Percentiles rank a stretch among this genome's conserved stretches.
phyloP scores from a whole-genome alignment of 2,329 filamentous ascomycete species.

The Hymenoscyphus occultus region DNA sequence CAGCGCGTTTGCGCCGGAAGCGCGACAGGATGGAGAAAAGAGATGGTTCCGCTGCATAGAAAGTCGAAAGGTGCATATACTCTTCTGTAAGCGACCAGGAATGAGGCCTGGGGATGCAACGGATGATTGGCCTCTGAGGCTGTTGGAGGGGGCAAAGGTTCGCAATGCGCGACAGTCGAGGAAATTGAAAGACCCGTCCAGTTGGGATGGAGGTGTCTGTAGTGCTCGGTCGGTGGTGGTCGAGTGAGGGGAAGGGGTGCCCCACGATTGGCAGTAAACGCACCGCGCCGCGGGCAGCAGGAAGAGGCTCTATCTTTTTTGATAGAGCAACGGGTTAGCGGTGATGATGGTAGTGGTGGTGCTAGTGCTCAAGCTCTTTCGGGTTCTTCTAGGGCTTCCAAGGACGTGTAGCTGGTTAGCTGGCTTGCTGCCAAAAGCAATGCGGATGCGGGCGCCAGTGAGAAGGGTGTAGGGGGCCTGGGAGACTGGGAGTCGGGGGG shows the following conservation, averaged over 20 bases:
- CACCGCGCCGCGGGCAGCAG: slow-evolving; percentile 10
- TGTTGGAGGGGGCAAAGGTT: slow-evolving; percentile 11
- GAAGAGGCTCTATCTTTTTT: neutral
- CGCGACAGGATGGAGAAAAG: slow-evolving; percentile 17
- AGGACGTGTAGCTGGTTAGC: neutral
- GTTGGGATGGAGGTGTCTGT: slow-evolving; percentile 14
- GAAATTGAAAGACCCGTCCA: slow-evolving; percentile 10
- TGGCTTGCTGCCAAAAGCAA: slow-evolving; percentile 1
- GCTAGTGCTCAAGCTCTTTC: neutral
- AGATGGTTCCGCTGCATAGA: slow-evolving; percentile 23
- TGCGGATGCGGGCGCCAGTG: slow-evolving; percentile 1
- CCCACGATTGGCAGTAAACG: slow-evolving; percentile 11
- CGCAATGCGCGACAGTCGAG: slow-evolving; percentile 6
- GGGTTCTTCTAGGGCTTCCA: neutral
- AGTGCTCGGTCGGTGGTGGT: neutral
- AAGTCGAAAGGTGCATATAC: slow-evolving; percentile 15
- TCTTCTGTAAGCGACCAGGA: slow-evolving; percentile 15
- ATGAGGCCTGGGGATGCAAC: slow-evolving; percentile 20
- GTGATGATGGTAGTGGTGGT: neutral
- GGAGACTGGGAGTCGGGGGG: neutral
- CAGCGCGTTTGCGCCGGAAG: slow-evolving; percentile 30
- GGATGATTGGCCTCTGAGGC: slow-evolving; percentile 16
- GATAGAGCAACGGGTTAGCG: neutral
- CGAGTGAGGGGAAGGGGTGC: slow-evolving; percentile 5
- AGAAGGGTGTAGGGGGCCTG: neutral